phyloP scores from a whole-genome alignment of 768 basidiomycete genomes.

The Lepiota venenata region DNA sequence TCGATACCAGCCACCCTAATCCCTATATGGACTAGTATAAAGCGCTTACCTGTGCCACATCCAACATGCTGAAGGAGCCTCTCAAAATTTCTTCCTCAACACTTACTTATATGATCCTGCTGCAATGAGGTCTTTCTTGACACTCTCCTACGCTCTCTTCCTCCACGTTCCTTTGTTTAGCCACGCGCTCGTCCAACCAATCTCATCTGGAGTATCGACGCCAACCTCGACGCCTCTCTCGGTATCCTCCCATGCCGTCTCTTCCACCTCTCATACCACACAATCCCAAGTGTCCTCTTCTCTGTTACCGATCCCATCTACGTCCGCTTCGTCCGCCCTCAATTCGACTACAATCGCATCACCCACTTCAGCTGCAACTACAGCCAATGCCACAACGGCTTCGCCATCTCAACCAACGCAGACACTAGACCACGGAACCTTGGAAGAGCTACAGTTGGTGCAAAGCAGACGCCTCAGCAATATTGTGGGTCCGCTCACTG shows the following conservation, averaged over 20 bases:
- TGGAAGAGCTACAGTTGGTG: constrained; percentile 12
- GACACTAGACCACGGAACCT: not conserved
- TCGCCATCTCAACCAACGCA: not conserved
- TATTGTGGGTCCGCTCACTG: constrained; percentile 36
- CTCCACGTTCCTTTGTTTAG: not conserved
- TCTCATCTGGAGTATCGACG: not conserved
- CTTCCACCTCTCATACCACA: not conserved
- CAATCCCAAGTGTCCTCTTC: not conserved
- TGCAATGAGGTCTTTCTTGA: not conserved
- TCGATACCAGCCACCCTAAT: constrained; percentile 1
- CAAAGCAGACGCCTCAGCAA: constrained; percentile 34
- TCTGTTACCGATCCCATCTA: too few species aligned
- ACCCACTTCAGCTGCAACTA: not conserved
- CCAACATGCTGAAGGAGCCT: not conserved
- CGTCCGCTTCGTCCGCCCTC: not conserved
- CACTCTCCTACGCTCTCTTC: constrained; percentile 2
- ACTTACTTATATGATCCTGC: not conserved
- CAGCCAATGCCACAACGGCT: not conserved
- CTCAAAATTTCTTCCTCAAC: not conserved
- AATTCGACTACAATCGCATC: not conserved
- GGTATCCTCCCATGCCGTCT: not conserved
- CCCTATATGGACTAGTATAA: constrained; percentile 4
- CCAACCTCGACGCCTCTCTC: not conserved
- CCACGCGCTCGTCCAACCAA: not conserved
- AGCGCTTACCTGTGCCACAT: not conserved